These are phyloP conservation scores for Aureobasidium melanogenum DNA, from an alignment of 2,329 filamentous ascomycete genomes.

Conservation along the genomic window DNA sequence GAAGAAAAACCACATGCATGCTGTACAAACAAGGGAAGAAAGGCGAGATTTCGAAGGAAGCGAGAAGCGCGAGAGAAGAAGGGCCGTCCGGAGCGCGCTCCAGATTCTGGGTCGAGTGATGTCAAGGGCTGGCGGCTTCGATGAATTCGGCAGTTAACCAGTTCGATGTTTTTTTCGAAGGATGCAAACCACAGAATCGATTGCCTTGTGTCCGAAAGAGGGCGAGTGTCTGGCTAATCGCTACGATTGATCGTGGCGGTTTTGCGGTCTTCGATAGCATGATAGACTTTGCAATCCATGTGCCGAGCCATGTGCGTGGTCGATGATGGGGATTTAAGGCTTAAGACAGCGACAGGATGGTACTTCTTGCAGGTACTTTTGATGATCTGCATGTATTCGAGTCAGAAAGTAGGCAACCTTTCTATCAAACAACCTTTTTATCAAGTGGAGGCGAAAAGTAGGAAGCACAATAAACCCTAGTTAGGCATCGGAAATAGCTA, in stretches of 20 bases:
- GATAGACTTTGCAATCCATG: background rate
- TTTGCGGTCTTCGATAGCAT: too few species aligned
- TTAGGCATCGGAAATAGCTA: background rate
- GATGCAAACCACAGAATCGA: background rate
- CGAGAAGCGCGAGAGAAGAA: background rate
- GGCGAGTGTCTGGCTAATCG: background rate
- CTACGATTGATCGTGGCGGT: background rate
- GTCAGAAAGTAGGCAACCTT: background rate
- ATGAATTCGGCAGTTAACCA: background rate
- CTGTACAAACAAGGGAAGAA: background rate
- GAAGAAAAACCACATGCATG: background rate
- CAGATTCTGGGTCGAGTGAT: background rate
- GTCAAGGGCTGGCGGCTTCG: conserved; percentile 3
- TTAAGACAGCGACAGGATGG: background rate
- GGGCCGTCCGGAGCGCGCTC: background rate
- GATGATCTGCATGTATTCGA: background rate
- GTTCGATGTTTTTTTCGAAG: background rate
- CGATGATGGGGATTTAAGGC: background rate
- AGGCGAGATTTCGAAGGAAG: background rate
- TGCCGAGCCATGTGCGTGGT: background rate
- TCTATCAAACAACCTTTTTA: background rate
- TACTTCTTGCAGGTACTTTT: background rate
- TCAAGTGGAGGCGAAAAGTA: background rate
- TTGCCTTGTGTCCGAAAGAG: background rate
- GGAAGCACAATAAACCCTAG: background rate